Percentiles rank a stretch among this genome's conserved stretches.
Evolutionary conservation across 257 asterid genomes (phyloP).

Genomic region (Nicotiana otophora): DNA sequence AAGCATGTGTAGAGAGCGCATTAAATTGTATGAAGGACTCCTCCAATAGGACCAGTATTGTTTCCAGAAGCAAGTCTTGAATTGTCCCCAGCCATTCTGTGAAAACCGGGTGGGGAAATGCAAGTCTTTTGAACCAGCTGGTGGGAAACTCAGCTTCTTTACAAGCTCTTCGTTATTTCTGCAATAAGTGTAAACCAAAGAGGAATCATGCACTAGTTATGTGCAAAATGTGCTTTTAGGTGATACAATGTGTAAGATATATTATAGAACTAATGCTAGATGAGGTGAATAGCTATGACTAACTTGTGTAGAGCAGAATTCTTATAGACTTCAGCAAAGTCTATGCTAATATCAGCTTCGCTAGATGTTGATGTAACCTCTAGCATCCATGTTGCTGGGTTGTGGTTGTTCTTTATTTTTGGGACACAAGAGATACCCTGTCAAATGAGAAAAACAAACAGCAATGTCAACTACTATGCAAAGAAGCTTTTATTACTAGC

Average conservation of each 20-base stretch:
- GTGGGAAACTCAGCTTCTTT: constrained; percentile 29
- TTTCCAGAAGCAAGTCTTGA: constrained; percentile 58
- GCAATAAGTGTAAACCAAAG: constrained; percentile 5
- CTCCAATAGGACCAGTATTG: constrained; percentile 65
- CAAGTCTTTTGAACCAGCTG: constrained; percentile 36
- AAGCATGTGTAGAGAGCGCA: constrained; percentile 33
- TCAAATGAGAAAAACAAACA: background rate
- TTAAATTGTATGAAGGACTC: constrained; percentile 59
- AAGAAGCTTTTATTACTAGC: background rate
- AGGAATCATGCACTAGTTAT: background rate
- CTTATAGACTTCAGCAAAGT: constrained; percentile 50
- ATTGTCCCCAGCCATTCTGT: constrained; percentile 49
- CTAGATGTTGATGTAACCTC: constrained; percentile 54
- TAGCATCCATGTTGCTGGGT: constrained; percentile 69
- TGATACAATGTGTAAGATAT: background rate
- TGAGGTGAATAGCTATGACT: constrained; percentile 15
- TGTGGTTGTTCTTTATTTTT: constrained; percentile 37
- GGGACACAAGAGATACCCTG: constrained; percentile 46
- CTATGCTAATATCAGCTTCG: constrained; percentile 49
- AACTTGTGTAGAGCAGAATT: constrained; percentile 40
- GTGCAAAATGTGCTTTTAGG: background rate
- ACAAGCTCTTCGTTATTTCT: constrained; percentile 43
- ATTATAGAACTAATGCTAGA: background rate
- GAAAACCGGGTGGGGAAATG: constrained; percentile 39
- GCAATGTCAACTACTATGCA: background rate